Conservation (phyloP, 2,329 filamentous ascomycete species). For the Colletotrichum australisinense region DNA sequence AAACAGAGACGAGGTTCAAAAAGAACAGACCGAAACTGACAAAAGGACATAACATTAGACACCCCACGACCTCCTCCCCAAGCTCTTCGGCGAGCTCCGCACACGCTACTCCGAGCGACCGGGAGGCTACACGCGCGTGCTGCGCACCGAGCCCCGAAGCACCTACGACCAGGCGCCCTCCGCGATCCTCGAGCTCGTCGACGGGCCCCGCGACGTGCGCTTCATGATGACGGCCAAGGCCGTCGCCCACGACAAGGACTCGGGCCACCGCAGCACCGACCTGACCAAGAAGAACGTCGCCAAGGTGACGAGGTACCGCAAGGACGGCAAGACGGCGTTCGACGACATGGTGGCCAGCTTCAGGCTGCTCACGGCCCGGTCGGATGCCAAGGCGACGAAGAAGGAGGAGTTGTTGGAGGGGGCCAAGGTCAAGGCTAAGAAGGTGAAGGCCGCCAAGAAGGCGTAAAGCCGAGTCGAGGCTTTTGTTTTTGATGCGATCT, state of each 20-base stretch:
- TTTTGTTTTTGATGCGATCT: no score
- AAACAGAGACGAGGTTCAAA: background rate
- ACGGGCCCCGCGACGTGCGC: conserved; percentile 92
- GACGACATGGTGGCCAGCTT: conserved; percentile 69
- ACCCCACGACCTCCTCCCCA: conserved; percentile 78
- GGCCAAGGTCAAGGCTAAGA: conserved; percentile 40
- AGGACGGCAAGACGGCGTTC: conserved; percentile 74
- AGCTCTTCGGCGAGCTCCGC: conserved; percentile 87
- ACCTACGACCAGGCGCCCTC: conserved; percentile 86
- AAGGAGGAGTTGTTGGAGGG: conserved; percentile 41
- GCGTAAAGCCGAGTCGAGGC: no score
- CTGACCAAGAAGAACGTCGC: conserved; percentile 82
- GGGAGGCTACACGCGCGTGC: conserved; percentile 94
- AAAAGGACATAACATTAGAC: conserved; percentile 58
- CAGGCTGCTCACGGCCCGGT: conserved; percentile 42
- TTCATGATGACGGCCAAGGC: conserved; percentile 94
- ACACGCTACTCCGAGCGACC: conserved; percentile 82
- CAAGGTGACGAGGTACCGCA: conserved; percentile 84
- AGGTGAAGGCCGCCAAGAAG: conserved; percentile 20
- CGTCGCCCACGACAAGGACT: conserved; percentile 71
- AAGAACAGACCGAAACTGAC: background rate
- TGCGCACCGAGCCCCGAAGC: conserved; percentile 90
- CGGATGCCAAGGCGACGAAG: conserved; percentile 42
- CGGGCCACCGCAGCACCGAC: conserved; percentile 71
- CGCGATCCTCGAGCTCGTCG: conserved; percentile 94